Conservation (phyloP, 2,329 filamentous ascomycete species). For the Pseudophaeomoniella oleicola region DNA sequence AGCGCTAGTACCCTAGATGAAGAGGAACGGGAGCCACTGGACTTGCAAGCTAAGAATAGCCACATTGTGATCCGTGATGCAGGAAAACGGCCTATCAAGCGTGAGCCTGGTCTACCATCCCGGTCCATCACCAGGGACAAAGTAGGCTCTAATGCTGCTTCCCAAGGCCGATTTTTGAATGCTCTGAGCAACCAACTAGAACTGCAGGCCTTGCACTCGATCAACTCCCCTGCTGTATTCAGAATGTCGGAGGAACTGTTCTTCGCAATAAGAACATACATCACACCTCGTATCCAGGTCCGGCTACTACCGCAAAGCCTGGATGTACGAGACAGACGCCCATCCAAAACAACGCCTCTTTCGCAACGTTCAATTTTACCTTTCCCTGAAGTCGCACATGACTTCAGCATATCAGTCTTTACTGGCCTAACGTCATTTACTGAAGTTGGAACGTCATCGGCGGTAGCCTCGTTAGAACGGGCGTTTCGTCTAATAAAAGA, state of each 20-base stretch:
- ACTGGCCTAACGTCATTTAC: neutral
- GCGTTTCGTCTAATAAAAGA: neutral
- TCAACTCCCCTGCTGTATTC: neutral
- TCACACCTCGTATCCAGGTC: neutral
- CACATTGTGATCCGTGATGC: too few species aligned
- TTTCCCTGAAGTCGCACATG: neutral
- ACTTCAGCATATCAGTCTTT: neutral
- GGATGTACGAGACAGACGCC: neutral
- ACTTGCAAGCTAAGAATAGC: too few species aligned
- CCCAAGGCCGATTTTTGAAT: neutral
- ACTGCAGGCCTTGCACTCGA: neutral
- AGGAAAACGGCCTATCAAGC: too few species aligned
- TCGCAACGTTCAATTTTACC: neutral
- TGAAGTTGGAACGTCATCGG: neutral
- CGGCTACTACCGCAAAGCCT: neutral
- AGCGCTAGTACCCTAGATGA: too few species aligned
- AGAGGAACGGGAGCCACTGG: too few species aligned
- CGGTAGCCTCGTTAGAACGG: neutral
- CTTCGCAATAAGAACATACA: neutral
- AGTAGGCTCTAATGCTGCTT: neutral
- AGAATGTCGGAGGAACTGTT: neutral
- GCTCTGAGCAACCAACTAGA: neutral
- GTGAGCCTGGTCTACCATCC: neutral
- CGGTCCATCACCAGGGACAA: neutral
- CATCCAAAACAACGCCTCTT: neutral